These are phyloP conservation scores for Nakazawaea ambrosiae DNA, from an alignment of 805 yeast genomes.

Conservation along the genomic window DNA sequence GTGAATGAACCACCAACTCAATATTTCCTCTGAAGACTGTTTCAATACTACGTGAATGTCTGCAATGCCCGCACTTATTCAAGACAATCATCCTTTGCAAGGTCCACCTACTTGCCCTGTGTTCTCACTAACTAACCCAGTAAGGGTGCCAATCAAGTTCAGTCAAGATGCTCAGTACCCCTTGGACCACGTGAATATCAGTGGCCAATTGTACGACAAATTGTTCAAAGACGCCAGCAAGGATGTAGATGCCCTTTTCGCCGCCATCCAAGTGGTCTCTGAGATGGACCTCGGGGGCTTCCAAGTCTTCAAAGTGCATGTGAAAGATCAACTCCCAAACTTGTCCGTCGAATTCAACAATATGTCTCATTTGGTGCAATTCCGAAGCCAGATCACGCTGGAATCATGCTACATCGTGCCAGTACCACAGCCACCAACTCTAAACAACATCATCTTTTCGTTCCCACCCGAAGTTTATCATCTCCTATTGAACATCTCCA, in stretches of 20 bases:
- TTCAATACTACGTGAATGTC: too few relatives aligned
- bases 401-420: conserved; percentile 30
- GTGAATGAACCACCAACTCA: too few relatives aligned
- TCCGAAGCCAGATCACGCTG: conserved; percentile 35
- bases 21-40: too few relatives aligned
- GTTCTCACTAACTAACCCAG: too few relatives aligned
- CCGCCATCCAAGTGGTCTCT: conserved; percentile 18
- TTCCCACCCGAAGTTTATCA: conserved; percentile 42
- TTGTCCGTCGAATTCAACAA: conserved; percentile 33
- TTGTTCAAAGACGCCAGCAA: too few relatives aligned
- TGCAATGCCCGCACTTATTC: too few relatives aligned
- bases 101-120: too few relatives aligned
- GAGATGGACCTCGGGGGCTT: conserved; percentile 19
- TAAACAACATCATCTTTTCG: conserved; percentile 32
- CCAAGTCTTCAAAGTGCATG: conserved; percentile 28
- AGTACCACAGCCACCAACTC: conserved; percentile 20
- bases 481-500: conserved; percentile 29
- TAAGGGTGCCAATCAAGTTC: too few relatives aligned
- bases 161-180: too few relatives aligned
- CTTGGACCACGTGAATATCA: neutral
- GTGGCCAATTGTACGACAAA: neutral
- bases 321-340: conserved; percentile 18
- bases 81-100: too few relatives aligned
- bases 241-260: too few relatives aligned
- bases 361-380: conserved; percentile 25